Base-by-base conservation (phyloP, 2,329 filamentous ascomycete species). In the Waltergamsia citrina region DNA sequence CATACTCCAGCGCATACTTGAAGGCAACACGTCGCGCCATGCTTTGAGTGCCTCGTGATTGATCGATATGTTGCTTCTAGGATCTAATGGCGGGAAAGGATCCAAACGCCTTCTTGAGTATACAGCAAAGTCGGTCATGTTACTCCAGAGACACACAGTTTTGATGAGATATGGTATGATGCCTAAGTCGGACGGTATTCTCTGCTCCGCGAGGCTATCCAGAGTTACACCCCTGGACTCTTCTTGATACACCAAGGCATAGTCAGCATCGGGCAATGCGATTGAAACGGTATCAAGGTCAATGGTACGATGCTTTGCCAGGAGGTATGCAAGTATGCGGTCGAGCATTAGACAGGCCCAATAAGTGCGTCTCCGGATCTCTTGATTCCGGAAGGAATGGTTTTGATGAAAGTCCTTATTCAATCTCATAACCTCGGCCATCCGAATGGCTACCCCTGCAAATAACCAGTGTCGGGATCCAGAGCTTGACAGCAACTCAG, bases 391-490 rank as follows among this genome's bases (percentile, higher is more conserved):
- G n/a, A 43, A 33, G 23, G 34, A 40, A 33, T 47, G 45, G 19
- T 36, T 38, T 28, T 46, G 41, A 26, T 47, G 45, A 12, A 42
- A 47, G 12, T 47, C 42, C 15, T 46, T 42, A 32, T 47, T 47
- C 9, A 48, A 38, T 7, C 44, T 44, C 40, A 47, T 44, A 11
- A 47, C 43, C 20, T 48, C 38, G 4, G 46, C 46, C 46, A 48
- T 47, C 16, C 44, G 38, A 16, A 48, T 46, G 2, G 45, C 45
- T 6, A 36, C 45, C 4, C 45, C 45, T 2, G 33, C 33, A 14
- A 41, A 46, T 7, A 47, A 37, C 43, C 43, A 47, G 22, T 47
- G 43, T 2, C 45, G 32, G 1, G 42, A 46, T 6, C 42, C 45
- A 4, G 45, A 39, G 19, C 41, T 45, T 18, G 42, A 42, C 3